Conservation (phyloP, 2,329 filamentous ascomycete species). For the Fusarium solani-melongenae region DNA sequence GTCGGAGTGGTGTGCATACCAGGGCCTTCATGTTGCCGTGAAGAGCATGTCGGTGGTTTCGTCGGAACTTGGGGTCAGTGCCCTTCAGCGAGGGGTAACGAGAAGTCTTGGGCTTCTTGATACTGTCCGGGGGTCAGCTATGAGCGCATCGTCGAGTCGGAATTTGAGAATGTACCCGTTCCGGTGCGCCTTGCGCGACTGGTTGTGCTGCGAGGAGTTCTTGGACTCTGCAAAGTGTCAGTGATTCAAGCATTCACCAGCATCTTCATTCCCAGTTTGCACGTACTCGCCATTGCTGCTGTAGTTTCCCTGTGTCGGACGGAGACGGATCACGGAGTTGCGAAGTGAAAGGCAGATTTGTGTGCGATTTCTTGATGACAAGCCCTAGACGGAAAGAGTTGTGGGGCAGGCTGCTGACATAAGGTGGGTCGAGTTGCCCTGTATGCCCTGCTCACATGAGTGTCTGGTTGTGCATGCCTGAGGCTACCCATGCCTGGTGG, state of each 20-base stretch:
- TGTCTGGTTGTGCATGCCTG: neutral
- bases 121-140: constrained; percentile 67
- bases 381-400: constrained; percentile 43
- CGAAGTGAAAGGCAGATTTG: constrained; percentile 43
- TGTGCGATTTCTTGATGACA: constrained; percentile 40
- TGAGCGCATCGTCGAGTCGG: neutral
- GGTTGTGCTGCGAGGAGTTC: constrained; percentile 99
- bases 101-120: constrained; percentile 99
- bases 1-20: constrained; percentile 66
- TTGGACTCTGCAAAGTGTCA: constrained; percentile 81
- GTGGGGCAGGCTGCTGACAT: constrained; percentile 36
- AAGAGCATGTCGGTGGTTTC: constrained; percentile 99
- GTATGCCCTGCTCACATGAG: neutral
- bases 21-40: constrained; percentile 98
- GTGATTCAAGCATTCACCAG: constrained; percentile 7
- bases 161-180: constrained; percentile 81
- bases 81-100: constrained; percentile 99
- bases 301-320: constrained; percentile 42
- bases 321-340: constrained; percentile 44
- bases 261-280: neutral
- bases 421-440: constrained; percentile 13
- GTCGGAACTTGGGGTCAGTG: constrained; percentile 99
- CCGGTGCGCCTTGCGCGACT: constrained; percentile 97
- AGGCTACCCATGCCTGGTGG: neutral
- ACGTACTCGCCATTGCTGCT: constrained; percentile 58